A percentile compares a stretch with the other conserved stretches of the same genome.
These are phyloP conservation scores for Komagataea norvegica DNA, from an alignment of 1,139 yeast species.

Conservation along the genomic window DNA sequence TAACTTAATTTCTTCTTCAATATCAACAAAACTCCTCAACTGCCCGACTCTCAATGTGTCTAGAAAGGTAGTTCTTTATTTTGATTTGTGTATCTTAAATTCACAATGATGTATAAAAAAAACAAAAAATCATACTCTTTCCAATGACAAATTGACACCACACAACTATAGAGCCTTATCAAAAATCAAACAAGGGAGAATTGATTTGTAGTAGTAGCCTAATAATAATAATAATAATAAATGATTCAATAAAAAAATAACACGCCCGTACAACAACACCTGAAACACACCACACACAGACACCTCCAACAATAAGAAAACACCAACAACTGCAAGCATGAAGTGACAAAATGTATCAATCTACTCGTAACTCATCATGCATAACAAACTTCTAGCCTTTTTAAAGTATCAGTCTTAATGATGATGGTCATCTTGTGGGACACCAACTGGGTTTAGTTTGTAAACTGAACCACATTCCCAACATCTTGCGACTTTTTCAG, in stretches of 20 bases:
- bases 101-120: too few relatives aligned
- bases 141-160: too few relatives aligned
- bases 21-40: too few relatives aligned
- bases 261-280: background rate
- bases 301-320: too few relatives aligned
- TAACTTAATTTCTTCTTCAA: too few relatives aligned
- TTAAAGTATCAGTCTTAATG: slow-evolving; percentile 11
- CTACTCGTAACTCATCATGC: background rate
- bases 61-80: too few relatives aligned
- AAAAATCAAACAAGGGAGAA: background rate
- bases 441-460: slow-evolving; percentile 85
- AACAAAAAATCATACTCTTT: too few relatives aligned
- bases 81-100: too few relatives aligned
- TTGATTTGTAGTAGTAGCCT: slow-evolving; percentile 1
- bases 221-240: slow-evolving; percentile 6
- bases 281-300: too few relatives aligned
- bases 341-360: slow-evolving; percentile 5
- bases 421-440: slow-evolving; percentile 58
- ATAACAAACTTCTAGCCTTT: background rate
- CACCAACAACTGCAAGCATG: too few relatives aligned
- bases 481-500: slow-evolving; percentile 84
- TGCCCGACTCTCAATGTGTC: too few relatives aligned
- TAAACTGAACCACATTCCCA: slow-evolving; percentile 99
- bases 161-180: too few relatives aligned
- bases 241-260: slow-evolving; percentile 1